Conservation (phyloP, 495 filamentous ascomycete genomes). For the Haplographium delicatum region DNA sequence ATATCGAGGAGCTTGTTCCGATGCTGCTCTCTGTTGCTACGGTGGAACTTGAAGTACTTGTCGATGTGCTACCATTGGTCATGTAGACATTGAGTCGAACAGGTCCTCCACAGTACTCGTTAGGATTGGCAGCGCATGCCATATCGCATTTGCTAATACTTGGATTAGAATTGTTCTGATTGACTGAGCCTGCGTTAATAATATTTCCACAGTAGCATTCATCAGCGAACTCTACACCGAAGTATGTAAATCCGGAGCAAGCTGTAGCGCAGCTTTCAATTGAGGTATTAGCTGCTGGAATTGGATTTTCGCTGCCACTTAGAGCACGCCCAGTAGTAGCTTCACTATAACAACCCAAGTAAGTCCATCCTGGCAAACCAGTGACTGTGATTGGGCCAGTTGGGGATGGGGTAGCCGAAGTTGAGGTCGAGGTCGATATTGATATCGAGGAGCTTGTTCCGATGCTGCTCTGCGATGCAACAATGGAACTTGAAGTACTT, state of each 20-base stretch:
- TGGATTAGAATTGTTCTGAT: constrained; percentile 2
- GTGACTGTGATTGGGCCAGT: not conserved
- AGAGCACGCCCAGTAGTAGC: constrained; percentile 23
- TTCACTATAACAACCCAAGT: constrained; percentile 44
- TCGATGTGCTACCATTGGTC: not conserved
- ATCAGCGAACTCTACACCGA: constrained; percentile 25
- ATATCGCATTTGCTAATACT: constrained; percentile 24
- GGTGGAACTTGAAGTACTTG: not conserved
- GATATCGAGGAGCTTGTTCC: not conserved
- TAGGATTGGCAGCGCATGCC: constrained; percentile 25
- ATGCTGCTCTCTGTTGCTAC: not conserved
- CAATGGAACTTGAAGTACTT: not conserved
- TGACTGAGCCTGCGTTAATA: constrained; percentile 33
- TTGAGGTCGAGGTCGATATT: not conserved
- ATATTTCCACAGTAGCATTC: constrained; percentile 46
- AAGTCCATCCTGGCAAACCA: constrained; percentile 25
- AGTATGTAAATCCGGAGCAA: constrained; percentile 16
- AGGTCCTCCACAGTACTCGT: constrained; percentile 10
- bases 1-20: not conserved
- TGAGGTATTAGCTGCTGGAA: not conserved
- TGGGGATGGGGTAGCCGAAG: not conserved
- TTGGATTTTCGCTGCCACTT: constrained; percentile 18
- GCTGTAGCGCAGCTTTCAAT: constrained; percentile 29
- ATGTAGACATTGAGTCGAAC: constrained; percentile 5
- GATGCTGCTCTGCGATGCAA: not conserved